Base-by-base conservation (phyloP, 1,284 basidiomycete genomes). In the Bothia castanella region DNA sequence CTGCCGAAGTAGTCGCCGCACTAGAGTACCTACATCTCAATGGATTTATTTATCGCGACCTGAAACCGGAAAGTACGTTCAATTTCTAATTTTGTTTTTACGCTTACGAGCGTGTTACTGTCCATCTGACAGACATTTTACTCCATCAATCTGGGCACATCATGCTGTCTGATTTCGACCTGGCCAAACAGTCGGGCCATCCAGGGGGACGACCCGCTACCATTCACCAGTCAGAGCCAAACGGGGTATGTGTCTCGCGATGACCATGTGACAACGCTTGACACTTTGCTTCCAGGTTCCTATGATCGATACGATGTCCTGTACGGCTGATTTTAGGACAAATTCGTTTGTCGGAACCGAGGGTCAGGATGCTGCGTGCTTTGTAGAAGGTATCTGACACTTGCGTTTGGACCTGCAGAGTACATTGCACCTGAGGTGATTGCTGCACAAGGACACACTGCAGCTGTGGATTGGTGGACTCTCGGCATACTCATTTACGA, bases 361-460 rank as follows among this genome's bases (percentile, higher is more conserved):
- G 79, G 92, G 92, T 91, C 61, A 69, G 77, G 58, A 51, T 58
- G 54, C 51, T 45, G 54, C 51, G 46, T 67, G 57, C 49, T 52
- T 58, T 62, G 46, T 52, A 30, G 40, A 54, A 47, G 20, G 54
- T 51, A 41, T 54, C 55, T 61, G 56, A 56, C 63, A 53, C 54
- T 62, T 58, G 56, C 56, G 51, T 59, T 54, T 54, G 12, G 59
- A 48, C 51, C 44, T 59, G 47, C 69, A 93, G 95, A 98, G 74
- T 98, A 99, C 78, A 98, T 98, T 66, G 95, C 96, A 37, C 96
- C 96, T 55, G 96, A 98, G 74, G 97, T 99, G 53, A 99, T 99
- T 68, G 92, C 93, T 64, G 95, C 94, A 40, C 85, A 92, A 68
- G 97, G 97, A 14, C 97, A 99, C 72, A 97, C 96, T 32, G 93